Base-by-base conservation (phyloP, 805 yeast species). In the Nakazawaea wickerhamii region DNA sequence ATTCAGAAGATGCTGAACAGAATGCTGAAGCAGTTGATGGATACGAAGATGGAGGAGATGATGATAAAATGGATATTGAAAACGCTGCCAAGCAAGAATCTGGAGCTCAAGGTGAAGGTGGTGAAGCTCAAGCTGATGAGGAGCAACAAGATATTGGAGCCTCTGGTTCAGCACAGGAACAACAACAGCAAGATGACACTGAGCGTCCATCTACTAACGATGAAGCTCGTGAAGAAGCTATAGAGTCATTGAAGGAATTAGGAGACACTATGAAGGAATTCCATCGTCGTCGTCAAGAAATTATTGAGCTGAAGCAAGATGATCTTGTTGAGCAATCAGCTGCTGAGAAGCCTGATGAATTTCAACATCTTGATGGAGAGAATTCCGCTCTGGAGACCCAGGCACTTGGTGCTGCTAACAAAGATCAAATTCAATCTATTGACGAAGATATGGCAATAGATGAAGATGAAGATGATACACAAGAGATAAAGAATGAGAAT, bases 251-350 rank as follows among this genome's bases (percentile, higher is more conserved):
- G 62, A 85, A 85, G 58, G 89, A 89, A 57, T 71, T 93, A 11
- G 98, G 99, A 40, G 97, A 90, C 61, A 77, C 95, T 1, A 59
- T 90, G 64, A 86, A 91, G 53, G 96, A 90, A 56, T 91, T 84
- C 64, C 95, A 91, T 58, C 84, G 87, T 57, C 83, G 96, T 53
- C 80, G 84, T 49, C 88, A 86, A 59, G 96, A 89, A 52, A 91
- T 93, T 47, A 71, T 81, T 50, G 90, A 86, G 49, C 77, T 85
- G 8, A 63, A 73, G 3, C 64, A 63, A 20, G 77, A 74, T 40
- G 67, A 67, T 22, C 67, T 73, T 35, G 65, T 58, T 20, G 79
- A 80, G 10, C 72, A 75, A 41, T 64, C 68, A 19, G 79, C 81
- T 10, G 80, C 75, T 46, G 82, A 79, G 47, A 73, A 79, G 39